A percentile compares a stretch with the other conserved stretches of the same genome.
Evolutionary conservation across 805 yeast species (phyloP).

Genomic region (Starmera caribaea): DNA sequence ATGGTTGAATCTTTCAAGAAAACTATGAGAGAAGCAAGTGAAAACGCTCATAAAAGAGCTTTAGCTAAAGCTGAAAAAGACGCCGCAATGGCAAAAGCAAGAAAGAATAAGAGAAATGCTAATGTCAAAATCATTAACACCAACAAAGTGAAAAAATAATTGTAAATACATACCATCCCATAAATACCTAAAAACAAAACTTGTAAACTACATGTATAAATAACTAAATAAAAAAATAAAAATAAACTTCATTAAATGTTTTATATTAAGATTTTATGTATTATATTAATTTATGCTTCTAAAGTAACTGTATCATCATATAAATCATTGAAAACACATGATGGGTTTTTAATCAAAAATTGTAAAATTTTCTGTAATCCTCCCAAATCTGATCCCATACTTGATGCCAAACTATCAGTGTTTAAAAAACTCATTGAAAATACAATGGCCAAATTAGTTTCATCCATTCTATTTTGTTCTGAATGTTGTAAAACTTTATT

Average conservation of each 20-base stretch:
- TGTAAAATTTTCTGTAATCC: constrained; percentile 44
- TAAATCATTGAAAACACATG: constrained; percentile 18
- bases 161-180: background rate
- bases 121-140: constrained; percentile 18
- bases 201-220: background rate
- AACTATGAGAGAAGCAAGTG: constrained; percentile 29
- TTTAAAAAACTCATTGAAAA: constrained; percentile 56
- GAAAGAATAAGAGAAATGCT: constrained; percentile 20
- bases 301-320: constrained; percentile 1
- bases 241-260: background rate
- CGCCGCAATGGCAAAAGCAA: constrained; percentile 20
- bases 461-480: constrained; percentile 73
- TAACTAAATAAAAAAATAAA: background rate
- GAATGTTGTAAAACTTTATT: constrained; percentile 56
- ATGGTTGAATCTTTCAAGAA: constrained; percentile 28
- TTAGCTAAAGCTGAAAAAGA: constrained; percentile 25
- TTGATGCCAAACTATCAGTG: constrained; percentile 30
- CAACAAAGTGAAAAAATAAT: constrained; percentile 7
- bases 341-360: constrained; percentile 34
- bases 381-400: constrained; percentile 42
- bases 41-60: constrained; percentile 28
- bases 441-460: constrained; percentile 85
- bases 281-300: background rate
- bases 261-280: background rate
- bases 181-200: too few relatives aligned